A percentile compares a stretch with the other conserved stretches of the same genome.
These are phyloP conservation scores for Croton laevigatus DNA, from an alignment of 441 rosid genomes.

Conservation along the genomic window DNA sequence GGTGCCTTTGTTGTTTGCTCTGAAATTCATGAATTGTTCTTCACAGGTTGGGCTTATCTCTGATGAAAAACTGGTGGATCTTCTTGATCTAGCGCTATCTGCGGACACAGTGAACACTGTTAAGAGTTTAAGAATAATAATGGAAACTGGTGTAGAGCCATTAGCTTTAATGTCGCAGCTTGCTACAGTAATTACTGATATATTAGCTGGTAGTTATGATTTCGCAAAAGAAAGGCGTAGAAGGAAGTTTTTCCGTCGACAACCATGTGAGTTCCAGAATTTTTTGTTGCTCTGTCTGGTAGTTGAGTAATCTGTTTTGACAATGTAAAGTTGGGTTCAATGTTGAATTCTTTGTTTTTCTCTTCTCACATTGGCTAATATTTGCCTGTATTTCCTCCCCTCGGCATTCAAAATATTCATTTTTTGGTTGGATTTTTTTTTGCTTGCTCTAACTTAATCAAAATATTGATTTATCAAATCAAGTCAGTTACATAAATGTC, in stretches of 20 bases:
- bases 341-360: not conserved
- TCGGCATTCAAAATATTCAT: not conserved
- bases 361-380: not conserved
- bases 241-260: conserved; percentile 76
- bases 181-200: conserved; percentile 94
- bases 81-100: conserved; percentile 97
- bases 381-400: not conserved
- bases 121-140: conserved; percentile 81
- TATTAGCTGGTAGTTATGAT: conserved; percentile 92
- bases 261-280: conserved; percentile 65
- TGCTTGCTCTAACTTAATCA: not conserved
- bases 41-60: conserved; percentile 92
- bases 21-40: conserved; percentile 15
- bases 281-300: conserved; percentile 9
- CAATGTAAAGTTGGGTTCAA: not conserved
- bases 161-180: conserved; percentile 98
- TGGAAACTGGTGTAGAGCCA: conserved; percentile 98
- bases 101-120: conserved; percentile 99
- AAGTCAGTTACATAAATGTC: too few relatives aligned
- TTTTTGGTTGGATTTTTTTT: not conserved
- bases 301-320: conserved; percentile 14
- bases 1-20: conserved; percentile 15
- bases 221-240: conserved; percentile 66
- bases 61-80: conserved; percentile 97
- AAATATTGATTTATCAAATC: not conserved